A percentile compares a stretch with the other conserved stretches of the same genome.
These are phyloP conservation scores for Rhynchosporium agropyri DNA, from an alignment of 2,329 filamentous ascomycete species.

Conservation along the genomic window DNA sequence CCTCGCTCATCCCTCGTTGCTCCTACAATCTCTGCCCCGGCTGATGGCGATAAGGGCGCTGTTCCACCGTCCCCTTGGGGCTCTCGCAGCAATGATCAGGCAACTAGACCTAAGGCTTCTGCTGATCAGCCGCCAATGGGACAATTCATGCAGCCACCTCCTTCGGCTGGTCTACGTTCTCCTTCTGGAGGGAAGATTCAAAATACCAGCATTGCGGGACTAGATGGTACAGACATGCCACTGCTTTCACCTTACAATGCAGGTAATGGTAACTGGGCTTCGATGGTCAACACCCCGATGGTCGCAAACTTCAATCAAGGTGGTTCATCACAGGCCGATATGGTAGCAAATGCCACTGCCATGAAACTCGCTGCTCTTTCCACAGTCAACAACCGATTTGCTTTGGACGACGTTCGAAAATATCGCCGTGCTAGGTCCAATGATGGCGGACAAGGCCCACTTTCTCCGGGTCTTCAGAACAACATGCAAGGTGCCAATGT, in stretches of 20 bases:
- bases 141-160: constrained; percentile 85
- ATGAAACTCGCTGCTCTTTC: constrained; percentile 98
- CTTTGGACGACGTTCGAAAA: constrained; percentile 94
- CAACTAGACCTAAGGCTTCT: constrained; percentile 73
- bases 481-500: constrained; percentile 73
- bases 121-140: constrained; percentile 86
- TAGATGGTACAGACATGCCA: constrained; percentile 73
- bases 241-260: constrained; percentile 82
- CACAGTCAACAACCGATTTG: constrained; percentile 97
- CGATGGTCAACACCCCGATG: constrained; percentile 98
- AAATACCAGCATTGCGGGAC: constrained; percentile 76
- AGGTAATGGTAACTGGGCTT: constrained; percentile 92
- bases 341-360: constrained; percentile 97
- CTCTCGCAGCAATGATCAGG: constrained; percentile 51
- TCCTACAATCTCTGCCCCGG: constrained; percentile 72
- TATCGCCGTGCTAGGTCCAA: constrained; percentile 90
- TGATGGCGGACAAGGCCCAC: constrained; percentile 68
- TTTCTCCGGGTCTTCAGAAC: constrained; percentile 68
- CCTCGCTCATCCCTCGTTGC: constrained; percentile 72
- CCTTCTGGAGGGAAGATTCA: constrained; percentile 72
- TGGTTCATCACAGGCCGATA: constrained; percentile 74
- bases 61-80: constrained; percentile 83
- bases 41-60: constrained; percentile 62
- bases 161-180: constrained; percentile 75
- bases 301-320: constrained; percentile 75